phyloP scores from a whole-genome alignment of 306 rosid species.

The Trifolium repens region DNA sequence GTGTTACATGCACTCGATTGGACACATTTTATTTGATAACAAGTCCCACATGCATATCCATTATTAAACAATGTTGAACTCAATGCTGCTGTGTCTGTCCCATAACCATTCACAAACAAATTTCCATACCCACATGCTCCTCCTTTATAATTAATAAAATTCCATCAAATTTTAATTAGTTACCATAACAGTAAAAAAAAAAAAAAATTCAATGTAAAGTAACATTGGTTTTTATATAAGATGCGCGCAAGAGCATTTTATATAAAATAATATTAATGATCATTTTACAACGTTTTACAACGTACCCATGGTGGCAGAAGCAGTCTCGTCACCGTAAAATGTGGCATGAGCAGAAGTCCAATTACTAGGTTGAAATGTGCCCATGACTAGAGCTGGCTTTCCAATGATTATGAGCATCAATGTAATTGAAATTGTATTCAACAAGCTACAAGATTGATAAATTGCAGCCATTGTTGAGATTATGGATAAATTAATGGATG shows the following conservation, averaged over 20 bases:
- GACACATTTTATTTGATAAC: conserved; percentile 73
- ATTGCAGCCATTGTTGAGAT: conserved; percentile 55
- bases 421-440: conserved; percentile 39
- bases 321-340: conserved; percentile 88
- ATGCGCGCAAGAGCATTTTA: too few species aligned
- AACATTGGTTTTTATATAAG: too few species aligned
- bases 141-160: conserved; percentile 42
- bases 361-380: conserved; percentile 56
- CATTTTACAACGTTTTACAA: neutral
- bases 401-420: conserved; percentile 41
- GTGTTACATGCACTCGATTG: conserved; percentile 56
- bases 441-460: conserved; percentile 40
- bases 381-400: conserved; percentile 34
- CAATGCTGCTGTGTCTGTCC: conserved; percentile 77
- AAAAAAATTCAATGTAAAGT: neutral
- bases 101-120: conserved; percentile 76
- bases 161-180: neutral
- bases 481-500: conserved; percentile 24
- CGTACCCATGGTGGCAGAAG: conserved; percentile 80
- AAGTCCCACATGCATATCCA: conserved; percentile 86
- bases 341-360: conserved; percentile 81
- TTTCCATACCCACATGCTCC: conserved; percentile 97
- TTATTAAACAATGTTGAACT: conserved; percentile 84
- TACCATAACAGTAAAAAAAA: neutral
- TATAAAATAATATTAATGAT: neutral